Percentiles rank a stretch among this genome's conserved stretches.
These are phyloP conservation scores for Durusdinium trenchii DNA, from an alignment of 73 alveolate genomes.

Conservation along the genomic window DNA sequence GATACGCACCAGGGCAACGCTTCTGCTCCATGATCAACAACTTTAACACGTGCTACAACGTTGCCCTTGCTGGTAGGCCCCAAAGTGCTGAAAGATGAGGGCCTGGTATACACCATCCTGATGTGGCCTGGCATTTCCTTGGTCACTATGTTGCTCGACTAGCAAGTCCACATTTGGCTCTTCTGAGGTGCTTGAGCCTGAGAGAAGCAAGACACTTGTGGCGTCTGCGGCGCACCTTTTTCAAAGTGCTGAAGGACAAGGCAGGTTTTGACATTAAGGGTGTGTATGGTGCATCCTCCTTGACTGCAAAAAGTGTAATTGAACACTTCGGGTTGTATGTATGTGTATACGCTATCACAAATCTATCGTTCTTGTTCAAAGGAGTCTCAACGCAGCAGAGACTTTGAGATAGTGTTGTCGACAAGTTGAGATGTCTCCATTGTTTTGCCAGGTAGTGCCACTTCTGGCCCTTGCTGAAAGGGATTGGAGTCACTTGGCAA, in stretches of 20 bases:
- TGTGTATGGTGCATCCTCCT: too few species aligned
- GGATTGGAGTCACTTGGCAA: constrained; percentile 45
- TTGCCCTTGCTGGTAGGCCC: constrained; percentile 30
- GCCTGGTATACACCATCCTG: constrained; percentile 79
- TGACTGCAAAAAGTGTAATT: too few species aligned
- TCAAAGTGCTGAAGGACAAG: constrained; percentile 84
- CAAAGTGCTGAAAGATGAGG: constrained; percentile 71
- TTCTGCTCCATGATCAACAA: not conserved
- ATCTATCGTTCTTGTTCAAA: too few species aligned
- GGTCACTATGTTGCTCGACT: not conserved
- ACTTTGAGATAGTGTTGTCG: too few species aligned
- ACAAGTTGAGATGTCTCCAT: too few species aligned
- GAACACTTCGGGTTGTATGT: too few species aligned
- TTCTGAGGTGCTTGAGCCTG: constrained; percentile 63
- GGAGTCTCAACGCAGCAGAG: too few species aligned
- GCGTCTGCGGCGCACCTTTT: constrained; percentile 61
- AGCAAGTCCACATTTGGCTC: not conserved
- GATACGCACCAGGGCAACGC: constrained; percentile 20
- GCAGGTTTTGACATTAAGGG: not conserved
- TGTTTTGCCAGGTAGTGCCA: constrained; percentile 82
- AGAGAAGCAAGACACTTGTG: constrained; percentile 55
- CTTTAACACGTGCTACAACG: not conserved
- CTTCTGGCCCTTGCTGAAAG: constrained; percentile 65
- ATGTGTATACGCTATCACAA: too few species aligned
- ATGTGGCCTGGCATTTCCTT: constrained; percentile 30